A percentile compares a stretch with the other conserved stretches of the same genome.
These are phyloP conservation scores for Paratrypanosoma confusum DNA, from an alignment of 208 protist genomes.

Conservation along the genomic window DNA sequence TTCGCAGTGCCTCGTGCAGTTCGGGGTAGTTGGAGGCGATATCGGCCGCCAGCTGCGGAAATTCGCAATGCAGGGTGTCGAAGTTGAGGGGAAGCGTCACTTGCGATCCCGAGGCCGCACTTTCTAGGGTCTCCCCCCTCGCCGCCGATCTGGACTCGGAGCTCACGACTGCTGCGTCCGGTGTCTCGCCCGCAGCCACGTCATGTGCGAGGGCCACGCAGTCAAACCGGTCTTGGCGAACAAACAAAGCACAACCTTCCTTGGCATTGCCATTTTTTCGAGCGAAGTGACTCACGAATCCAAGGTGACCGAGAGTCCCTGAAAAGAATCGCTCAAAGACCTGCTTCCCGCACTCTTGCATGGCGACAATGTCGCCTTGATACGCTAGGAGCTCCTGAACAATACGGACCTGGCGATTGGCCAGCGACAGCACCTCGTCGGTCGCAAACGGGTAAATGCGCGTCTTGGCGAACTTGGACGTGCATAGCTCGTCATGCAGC, in stretches of 20 bases:
- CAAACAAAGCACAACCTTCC: conserved; percentile 70
- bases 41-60: conserved; percentile 24
- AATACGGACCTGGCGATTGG: conserved; percentile 60
- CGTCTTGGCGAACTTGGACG: conserved; percentile 29
- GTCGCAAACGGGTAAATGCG: conserved; percentile 83
- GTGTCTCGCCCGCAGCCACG: too few relatives aligned
- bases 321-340: conserved; percentile 61
- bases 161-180: too few relatives aligned
- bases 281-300: conserved; percentile 64
- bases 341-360: conserved; percentile 85
- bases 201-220: conserved; percentile 9
- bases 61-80: conserved; percentile 21
- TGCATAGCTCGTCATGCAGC: conserved; percentile 82
- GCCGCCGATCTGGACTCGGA: too few relatives aligned
- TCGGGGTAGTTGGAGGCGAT: conserved; percentile 28
- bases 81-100: conserved; percentile 59
- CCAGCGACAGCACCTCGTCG: conserved; percentile 54
- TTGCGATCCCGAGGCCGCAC: too few relatives aligned
- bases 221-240: conserved; percentile 34
- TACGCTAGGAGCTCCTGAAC: conserved; percentile 76
- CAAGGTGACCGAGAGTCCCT: conserved; percentile 32
- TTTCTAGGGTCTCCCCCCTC: conserved; percentile 6
- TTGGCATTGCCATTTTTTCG: conserved; percentile 64
- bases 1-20: conserved; percentile 46
- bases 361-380: conserved; percentile 65